Base-by-base conservation (phyloP, 805 yeast genomes). In the Maudiozyma bulderi region DNA sequence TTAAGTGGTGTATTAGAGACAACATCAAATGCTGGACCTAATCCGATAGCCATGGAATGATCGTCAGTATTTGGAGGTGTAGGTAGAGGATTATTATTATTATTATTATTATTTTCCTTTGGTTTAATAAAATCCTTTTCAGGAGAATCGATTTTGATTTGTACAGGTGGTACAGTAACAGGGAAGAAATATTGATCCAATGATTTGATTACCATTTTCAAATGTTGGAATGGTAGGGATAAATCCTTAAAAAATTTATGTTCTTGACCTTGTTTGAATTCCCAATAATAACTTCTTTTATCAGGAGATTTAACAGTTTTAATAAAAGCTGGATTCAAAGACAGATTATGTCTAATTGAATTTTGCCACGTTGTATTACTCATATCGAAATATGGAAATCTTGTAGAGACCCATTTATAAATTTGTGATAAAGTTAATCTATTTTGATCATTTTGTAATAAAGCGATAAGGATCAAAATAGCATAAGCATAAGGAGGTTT, bases 401-500 rank as follows among this genome's bases (percentile, higher is more conserved):
- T 82, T 44, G 80, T 81, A 9, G 91, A 80, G 43, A 91, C 91
- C 99, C 99, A 91, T 56, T 73, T 74, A 69, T 91, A 91, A 42
- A 91, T 91, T 58, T 87, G 95, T 0, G 90, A 75, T 46, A 85
- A 66, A 2, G 91, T 84, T 40, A 87, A 73, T 53, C 81, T 81
- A 44, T 84, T 75, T 13, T 72, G 75, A 1, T 82, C 81, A n/a
- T 95, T 81, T 52, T 93, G 78, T 54, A 91, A 70, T 45, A 91
- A 86, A 1, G 98, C 91, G 84, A 91, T 82, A 1, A 96, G 96
- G 54, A 93, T 93, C 51, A 93, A 73, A 47, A 87, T 83, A 5
- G 97, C 97, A 62, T 91, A 93, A 8, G 96, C 86, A 64, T 81
- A 88, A 0, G 95, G 95, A 1, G 98, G 98, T 65, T 91, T 91